Evolutionary conservation across 176 grass and related monocot species (phyloP), one percentile per base, ranked within the genome.

Genomic region (Zoysia pacifica): DNA sequence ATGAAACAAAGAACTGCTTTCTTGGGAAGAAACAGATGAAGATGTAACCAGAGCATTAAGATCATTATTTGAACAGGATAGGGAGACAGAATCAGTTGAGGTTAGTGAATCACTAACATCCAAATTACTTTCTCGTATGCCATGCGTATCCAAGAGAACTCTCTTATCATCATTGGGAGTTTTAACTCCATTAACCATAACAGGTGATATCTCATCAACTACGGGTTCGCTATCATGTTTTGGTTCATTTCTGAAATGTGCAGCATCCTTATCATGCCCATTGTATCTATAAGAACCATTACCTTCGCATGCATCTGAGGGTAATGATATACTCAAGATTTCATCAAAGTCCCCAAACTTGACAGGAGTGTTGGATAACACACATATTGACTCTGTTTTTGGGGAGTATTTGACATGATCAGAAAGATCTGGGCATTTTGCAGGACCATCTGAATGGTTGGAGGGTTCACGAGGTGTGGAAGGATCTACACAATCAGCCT

Each of bases 271-370:
- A 72, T 62, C 73, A 65, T 82, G 52, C 11, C 3, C 85, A 70
- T 66, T 65, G 42, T 70, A 72, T 78, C 10, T 59, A 81, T 50
- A 76, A 83, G 70, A 73, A 72, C 11, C 82, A 81, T 16, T 75
- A 66, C 89, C 88, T 73, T 12, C 54, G 79, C 50, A 82, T n/a
- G 65, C 53, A 44, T 87, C 80, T 62, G 84, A 78, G 64, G 86
- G 69, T 58, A 90, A 61, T 65, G 69, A 68, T 87, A 84, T 48
- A 80, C 67, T 71, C 72, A 67, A 38, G 79, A 90, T 55, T 86
- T 86, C 74, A 63, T 98, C 86, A 49, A 86, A 89, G 80, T 89
- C 79, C 62, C 87, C 87, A 82, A 89, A 85, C 60, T 81, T 89
- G 73, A 89, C 87, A 77, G 87, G 65, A 11, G 87, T 78, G 61